Conservation (phyloP, 179 eudicot genomes). For the Nepenthes alata region DNA sequence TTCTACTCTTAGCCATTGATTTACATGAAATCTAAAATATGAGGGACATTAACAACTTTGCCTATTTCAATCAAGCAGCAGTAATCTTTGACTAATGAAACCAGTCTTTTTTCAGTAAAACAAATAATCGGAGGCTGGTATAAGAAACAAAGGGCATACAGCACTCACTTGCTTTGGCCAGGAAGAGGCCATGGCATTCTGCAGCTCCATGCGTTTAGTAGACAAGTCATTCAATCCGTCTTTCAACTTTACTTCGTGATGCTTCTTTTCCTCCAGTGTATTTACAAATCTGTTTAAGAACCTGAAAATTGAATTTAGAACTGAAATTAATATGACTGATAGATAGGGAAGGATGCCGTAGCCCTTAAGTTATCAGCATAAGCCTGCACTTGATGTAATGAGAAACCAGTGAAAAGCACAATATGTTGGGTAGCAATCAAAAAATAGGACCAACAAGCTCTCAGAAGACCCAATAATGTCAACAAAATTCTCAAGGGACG, state of each 20-base stretch:
- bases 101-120: not conserved
- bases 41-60: not conserved
- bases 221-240: slow-evolving; percentile 76
- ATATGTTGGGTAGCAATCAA: no score
- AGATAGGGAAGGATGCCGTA: not conserved
- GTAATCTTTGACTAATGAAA: not conserved
- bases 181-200: slow-evolving; percentile 77
- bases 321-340: not conserved
- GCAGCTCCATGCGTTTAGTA: slow-evolving; percentile 82
- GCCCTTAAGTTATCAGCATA: not conserved
- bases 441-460: no score
- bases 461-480: no score
- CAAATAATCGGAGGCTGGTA: not conserved
- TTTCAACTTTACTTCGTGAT: slow-evolving; percentile 77
- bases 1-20: no score
- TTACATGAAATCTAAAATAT: no score
- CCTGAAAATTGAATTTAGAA: slow-evolving; percentile 23
- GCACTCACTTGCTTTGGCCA: slow-evolving; percentile 97
- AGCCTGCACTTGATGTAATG: not conserved
- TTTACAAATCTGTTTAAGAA: slow-evolving; percentile 77
- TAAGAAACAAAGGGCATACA: slow-evolving; percentile 4
- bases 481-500: no score
- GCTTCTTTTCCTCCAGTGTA: slow-evolving; percentile 91
- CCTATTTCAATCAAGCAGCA: not conserved
- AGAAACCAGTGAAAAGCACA: not conserved